Conservation (phyloP, 345 rosid species). For the Crucihimalaya himalaica region DNA sequence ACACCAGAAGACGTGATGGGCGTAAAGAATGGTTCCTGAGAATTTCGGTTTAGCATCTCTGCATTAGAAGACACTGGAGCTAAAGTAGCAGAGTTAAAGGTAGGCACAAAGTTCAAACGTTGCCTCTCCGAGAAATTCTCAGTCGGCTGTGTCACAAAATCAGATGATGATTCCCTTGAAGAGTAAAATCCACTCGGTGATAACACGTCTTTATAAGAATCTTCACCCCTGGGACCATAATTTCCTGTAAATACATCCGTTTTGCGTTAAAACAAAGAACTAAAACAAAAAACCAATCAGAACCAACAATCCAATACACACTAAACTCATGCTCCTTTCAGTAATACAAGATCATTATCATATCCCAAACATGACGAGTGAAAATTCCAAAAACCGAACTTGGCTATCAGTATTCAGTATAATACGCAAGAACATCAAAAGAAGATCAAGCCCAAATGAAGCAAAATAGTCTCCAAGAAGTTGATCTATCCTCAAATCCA, state of each 20-base stretch:
- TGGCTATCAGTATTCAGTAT: background rate
- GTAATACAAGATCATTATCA: background rate
- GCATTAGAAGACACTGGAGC: slow-evolving; percentile 41
- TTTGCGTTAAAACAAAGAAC: background rate
- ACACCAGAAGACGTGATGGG: slow-evolving; percentile 19
- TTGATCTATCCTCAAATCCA: background rate
- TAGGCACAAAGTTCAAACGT: slow-evolving; percentile 31
- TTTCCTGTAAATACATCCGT: slow-evolving; percentile 41
- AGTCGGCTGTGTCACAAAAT: slow-evolving; percentile 33
- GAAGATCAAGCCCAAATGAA: slow-evolving; percentile 1
- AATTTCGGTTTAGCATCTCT: slow-evolving; percentile 39
- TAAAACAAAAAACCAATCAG: background rate
- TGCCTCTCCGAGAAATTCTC: slow-evolving; percentile 42
- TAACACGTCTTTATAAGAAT: slow-evolving; percentile 41
- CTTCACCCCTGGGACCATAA: slow-evolving; percentile 41
- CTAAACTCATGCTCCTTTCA: background rate
- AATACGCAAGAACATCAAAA: background rate
- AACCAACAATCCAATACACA: slow-evolving; percentile 11
- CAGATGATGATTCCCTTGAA: slow-evolving; percentile 42
- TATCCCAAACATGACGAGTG: background rate
- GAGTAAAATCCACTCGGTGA: slow-evolving; percentile 32
- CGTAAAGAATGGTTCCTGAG: slow-evolving; percentile 41
- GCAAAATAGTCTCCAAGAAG: background rate
- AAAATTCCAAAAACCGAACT: background rate
- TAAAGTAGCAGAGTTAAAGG: slow-evolving; percentile 40